phyloP scores from a whole-genome alignment of 1,284 basidiomycete species.

The Ganoderma lingzhi region DNA sequence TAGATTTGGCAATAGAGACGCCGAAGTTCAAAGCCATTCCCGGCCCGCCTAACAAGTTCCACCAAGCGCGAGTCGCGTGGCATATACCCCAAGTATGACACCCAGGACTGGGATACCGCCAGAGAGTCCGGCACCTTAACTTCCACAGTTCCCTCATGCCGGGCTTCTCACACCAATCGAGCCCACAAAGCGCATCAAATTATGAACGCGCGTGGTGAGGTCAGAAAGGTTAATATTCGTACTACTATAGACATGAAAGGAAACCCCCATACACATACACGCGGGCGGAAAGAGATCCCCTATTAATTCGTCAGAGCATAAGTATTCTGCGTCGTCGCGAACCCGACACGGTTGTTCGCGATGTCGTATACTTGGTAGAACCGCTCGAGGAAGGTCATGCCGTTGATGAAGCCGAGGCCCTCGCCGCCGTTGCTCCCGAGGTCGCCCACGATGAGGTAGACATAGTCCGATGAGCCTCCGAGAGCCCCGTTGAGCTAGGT shows the following conservation, averaged over 20 bases:
- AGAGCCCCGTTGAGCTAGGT: constrained; percentile 40
- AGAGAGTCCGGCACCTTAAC: no score
- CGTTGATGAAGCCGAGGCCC: constrained; percentile 44
- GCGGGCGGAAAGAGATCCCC: background rate
- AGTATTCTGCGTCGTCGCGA: constrained; percentile 53
- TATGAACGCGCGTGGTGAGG: no score
- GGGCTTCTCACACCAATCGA: no score
- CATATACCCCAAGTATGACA: no score
- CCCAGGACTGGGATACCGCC: no score
- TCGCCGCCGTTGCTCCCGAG: constrained; percentile 31
- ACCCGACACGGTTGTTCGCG: constrained; percentile 52
- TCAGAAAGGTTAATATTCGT: no score
- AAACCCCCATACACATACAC: background rate
- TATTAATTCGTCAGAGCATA: constrained; percentile 47
- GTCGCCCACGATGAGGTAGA: constrained; percentile 41
- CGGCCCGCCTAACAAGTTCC: no score
- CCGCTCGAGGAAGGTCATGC: constrained; percentile 53
- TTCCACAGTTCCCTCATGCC: no score
- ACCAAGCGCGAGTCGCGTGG: no score
- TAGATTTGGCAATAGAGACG: background rate
- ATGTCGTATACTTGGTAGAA: constrained; percentile 74
- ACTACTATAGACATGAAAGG: background rate
- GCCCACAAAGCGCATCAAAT: no score
- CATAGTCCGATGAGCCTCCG: constrained; percentile 35
- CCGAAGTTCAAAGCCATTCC: background rate